These are phyloP conservation scores for Apostasia ramifera DNA, from an alignment of 106 monocot species.

Conservation along the genomic window DNA sequence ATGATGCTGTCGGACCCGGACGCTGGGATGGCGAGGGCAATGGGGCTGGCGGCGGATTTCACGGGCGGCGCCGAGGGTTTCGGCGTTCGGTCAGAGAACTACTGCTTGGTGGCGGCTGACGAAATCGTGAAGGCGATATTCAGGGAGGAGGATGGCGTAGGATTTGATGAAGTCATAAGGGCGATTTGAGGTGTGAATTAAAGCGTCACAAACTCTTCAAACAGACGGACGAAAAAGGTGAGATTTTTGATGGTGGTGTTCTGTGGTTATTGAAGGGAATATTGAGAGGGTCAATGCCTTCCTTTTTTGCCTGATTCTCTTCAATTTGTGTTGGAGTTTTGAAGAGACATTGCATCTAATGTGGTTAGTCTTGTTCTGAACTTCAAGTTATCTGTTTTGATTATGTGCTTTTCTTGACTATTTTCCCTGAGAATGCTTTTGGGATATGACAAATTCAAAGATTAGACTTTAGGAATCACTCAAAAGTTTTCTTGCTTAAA, in stretches of 20 bases:
- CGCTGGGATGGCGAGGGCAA: slow-evolving; percentile 14
- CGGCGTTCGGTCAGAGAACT: slow-evolving; percentile 16
- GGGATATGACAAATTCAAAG: too few relatives aligned
- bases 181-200: slow-evolving; percentile 1
- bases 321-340: background rate
- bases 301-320: background rate
- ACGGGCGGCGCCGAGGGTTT: slow-evolving; percentile 13
- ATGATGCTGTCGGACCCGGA: slow-evolving; percentile 21
- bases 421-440: too few relatives aligned
- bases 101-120: slow-evolving; percentile 14
- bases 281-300: background rate
- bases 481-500: too few relatives aligned
- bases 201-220: too few relatives aligned
- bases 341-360: background rate
- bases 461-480: too few relatives aligned
- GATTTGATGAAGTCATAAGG: slow-evolving; percentile 8
- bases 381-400: too few relatives aligned
- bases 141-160: background rate
- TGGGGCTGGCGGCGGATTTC: slow-evolving; percentile 15
- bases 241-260: background rate
- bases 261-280: background rate
- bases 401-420: too few relatives aligned
- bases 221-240: background rate
- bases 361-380: too few relatives aligned
- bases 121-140: slow-evolving; percentile 12